Evolutionary conservation across 352 stramenopile species (phyloP), one percentile per base, ranked within the genome.

Genomic region (Phytophthora hibernalis): DNA sequence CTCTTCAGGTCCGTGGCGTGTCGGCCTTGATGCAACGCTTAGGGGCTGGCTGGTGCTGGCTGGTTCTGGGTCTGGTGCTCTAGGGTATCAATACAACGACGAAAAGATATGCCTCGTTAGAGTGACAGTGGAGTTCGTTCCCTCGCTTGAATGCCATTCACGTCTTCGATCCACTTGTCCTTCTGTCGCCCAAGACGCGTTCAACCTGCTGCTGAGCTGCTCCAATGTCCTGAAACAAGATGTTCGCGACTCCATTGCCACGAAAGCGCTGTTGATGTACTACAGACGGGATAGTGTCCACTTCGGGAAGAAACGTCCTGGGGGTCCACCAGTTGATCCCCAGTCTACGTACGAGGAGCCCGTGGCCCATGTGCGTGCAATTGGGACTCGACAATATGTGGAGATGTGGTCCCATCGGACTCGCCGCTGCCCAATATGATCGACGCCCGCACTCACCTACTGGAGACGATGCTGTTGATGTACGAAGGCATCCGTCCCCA

Each of bases 301-400:
- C 22, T 61, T 61, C 12, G 13, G 22, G n/a, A 13, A 44, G 1
- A 55, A 55, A 20, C 61, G 60, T 18, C 13, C 13, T 13, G 31
- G 24, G 20, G 33, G 48, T 26, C 9, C 42, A 68, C 22, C 60
- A 56, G 20, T 28, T 54, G 42, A 54, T 54, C 1, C n/a, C 21
- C 54, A 13, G 15, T 42, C 5, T 26, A 22, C 15, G 18, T 28
- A 16, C 30, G 18, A 20, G 50, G 18, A 54, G n/a, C 15, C n/a
- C 56, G 35, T 43, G 47, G 50, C 18, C 49, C 11, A 15, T 56
- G n/a, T 31, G 50, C 21, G 15, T 66, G 59, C 21, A 60, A 54
- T 40, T 47, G 45, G 21, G 30, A 26, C 48, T 9, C 18, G 12
- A 24, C 37, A 18, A 42, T n/a, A 21, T 33, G 47, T 16, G 15